Conservation (phyloP, 2,329 filamentous ascomycete genomes). For the Daldinia eschscholtzii region DNA sequence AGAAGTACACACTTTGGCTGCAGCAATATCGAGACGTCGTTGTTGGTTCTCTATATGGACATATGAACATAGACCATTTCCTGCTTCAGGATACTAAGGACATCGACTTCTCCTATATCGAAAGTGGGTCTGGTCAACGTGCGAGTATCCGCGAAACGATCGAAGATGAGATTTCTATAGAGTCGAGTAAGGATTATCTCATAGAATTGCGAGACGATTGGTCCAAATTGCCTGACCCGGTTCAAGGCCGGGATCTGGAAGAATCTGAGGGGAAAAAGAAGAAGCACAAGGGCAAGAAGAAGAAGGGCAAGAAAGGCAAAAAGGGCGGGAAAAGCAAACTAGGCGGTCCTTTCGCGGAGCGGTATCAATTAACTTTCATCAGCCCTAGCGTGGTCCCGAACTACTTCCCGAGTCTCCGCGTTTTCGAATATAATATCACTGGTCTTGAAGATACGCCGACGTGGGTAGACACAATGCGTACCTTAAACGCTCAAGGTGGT, state of each 20-base stretch:
- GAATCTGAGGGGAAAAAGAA: constrained; percentile 61
- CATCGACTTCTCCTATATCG: constrained; percentile 69
- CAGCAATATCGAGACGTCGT: constrained; percentile 92
- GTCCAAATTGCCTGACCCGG: constrained; percentile 76
- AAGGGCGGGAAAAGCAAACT: constrained; percentile 71
- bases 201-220: constrained; percentile 82
- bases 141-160: constrained; percentile 54
- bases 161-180: constrained; percentile 69
- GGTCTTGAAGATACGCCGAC: constrained; percentile 72
- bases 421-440: constrained; percentile 93
- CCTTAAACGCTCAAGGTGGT: constrained; percentile 1
- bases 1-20: constrained; percentile 94
- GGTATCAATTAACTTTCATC: constrained; percentile 85
- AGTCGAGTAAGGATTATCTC: constrained; percentile 83
- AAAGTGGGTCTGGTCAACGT: constrained; percentile 49
- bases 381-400: constrained; percentile 92
- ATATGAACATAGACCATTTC: constrained; percentile 99
- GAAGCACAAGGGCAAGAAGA: constrained; percentile 67
- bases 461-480: constrained; percentile 55
- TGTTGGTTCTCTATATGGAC: constrained; percentile 82
- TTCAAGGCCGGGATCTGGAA: constrained; percentile 46
- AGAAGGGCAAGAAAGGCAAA: constrained; percentile 65
- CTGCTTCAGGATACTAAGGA: constrained; percentile 88
- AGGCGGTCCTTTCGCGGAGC: constrained; percentile 84
- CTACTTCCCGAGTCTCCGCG: constrained; percentile 88